A percentile compares a stretch with the other conserved stretches of the same genome.
These are phyloP conservation scores for Trichomonas vaginalis DNA, from an alignment of 208 protist genomes.

Conservation along the genomic window DNA sequence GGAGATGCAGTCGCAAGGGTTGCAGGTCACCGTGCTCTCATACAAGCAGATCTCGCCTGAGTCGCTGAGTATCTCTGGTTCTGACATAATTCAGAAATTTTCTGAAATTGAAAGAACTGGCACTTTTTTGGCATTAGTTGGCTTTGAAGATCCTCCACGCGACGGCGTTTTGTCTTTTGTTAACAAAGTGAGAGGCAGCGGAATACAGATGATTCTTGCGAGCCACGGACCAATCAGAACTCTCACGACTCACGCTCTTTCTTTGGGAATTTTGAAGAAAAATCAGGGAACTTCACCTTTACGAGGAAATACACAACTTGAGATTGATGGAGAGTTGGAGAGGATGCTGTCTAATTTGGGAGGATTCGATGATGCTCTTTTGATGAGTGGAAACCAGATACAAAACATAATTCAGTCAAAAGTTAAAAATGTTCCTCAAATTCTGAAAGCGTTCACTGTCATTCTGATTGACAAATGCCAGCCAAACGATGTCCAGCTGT, in stretches of 20 bases:
- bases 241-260: neutral
- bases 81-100: neutral
- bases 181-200: neutral
- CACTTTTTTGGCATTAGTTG: neutral
- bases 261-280: neutral
- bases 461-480: neutral
- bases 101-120: neutral
- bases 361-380: no score
- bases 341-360: no score
- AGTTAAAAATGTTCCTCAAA: no score
- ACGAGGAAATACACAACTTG: no score
- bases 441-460: no score
- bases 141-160: neutral
- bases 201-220: neutral
- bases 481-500: neutral
- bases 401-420: no score
- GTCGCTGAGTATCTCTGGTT: neutral
- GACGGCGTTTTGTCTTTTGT: neutral
- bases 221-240: neutral
- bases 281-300: no score
- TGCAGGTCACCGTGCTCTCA: neutral
- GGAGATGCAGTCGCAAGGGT: neutral
- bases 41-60: neutral
- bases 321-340: no score
- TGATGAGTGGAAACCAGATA: no score